Percentiles rank a stretch among this genome's conserved stretches.
These are phyloP conservation scores for Calocybe indica DNA, from an alignment of 768 basidiomycete species.

Conservation along the genomic window DNA sequence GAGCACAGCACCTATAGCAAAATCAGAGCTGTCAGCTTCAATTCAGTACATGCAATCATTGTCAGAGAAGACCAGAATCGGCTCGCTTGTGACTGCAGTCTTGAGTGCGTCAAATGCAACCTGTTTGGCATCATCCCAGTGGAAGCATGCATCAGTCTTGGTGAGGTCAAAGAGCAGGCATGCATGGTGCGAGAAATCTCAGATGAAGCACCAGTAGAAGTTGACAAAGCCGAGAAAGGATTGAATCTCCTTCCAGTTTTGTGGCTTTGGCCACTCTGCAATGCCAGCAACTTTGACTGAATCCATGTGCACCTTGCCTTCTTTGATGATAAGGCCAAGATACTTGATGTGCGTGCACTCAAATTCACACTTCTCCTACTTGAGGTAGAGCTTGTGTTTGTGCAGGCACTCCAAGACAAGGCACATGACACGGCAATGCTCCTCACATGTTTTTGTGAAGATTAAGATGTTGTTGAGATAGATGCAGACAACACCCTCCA, in stretches of 20 bases:
- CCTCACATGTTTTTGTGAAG: conserved; percentile 18
- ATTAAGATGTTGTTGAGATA: conserved; percentile 37
- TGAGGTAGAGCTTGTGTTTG: conserved; percentile 18
- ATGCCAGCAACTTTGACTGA: conserved; percentile 22
- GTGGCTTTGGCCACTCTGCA: conserved; percentile 8
- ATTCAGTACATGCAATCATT: conserved; percentile 10
- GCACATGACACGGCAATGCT: conserved; percentile 12
- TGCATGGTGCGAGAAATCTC: conserved; percentile 20
- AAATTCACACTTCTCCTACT: conserved; percentile 29
- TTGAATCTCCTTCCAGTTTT: conserved; percentile 24
- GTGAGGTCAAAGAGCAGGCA: conserved; percentile 14
- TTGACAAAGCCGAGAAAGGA: conserved; percentile 36
- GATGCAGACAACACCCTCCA: conserved; percentile 19
- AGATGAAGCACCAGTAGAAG: conserved; percentile 29
- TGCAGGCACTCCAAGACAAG: conserved; percentile 16
- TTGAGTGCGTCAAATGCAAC: conserved; percentile 21
- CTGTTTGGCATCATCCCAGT: conserved; percentile 10
- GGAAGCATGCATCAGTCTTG: conserved; percentile 15
- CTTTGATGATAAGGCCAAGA: conserved; percentile 20
- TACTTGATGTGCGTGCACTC: conserved; percentile 14
- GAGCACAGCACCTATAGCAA: conserved; percentile 17
- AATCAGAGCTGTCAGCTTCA: conserved; percentile 18
- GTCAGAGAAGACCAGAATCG: conserved; percentile 15
- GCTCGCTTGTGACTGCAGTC: conserved; percentile 12
- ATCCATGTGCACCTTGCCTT: conserved; percentile 22